Conservation (phyloP, 768 basidiomycete genomes). For the Boletus reticuloceps region DNA sequence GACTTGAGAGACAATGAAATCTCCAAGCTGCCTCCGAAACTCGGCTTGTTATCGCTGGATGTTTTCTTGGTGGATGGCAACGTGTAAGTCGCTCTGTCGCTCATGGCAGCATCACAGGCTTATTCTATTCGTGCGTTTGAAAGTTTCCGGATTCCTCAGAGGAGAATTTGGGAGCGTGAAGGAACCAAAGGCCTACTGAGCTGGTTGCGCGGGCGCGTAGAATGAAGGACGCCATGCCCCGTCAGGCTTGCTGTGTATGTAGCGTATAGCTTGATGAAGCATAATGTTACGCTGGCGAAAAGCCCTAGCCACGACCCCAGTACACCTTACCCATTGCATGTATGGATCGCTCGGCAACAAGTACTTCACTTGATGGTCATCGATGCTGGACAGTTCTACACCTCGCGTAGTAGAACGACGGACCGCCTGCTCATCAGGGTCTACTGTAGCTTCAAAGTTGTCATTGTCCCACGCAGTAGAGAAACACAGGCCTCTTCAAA, state of each 20-base stretch:
- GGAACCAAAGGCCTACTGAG: constrained; percentile 78
- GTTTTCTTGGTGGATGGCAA: constrained; percentile 86
- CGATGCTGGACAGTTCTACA: too few species aligned
- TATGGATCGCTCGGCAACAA: too few species aligned
- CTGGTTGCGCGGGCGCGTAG: constrained; percentile 76
- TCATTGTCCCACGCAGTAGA: too few species aligned
- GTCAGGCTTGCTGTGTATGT: neutral
- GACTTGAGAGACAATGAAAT: constrained; percentile 84
- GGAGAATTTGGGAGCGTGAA: constrained; percentile 84
- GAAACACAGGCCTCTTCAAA: too few species aligned
- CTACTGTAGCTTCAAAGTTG: too few species aligned
- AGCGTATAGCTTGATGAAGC: neutral
- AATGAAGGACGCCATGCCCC: constrained; percentile 33
- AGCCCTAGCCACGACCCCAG: neutral
- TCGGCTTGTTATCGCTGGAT: constrained; percentile 75
- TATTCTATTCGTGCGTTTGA: neutral
- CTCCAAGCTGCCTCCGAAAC: constrained; percentile 59
- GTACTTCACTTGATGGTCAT: too few species aligned
- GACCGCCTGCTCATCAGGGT: too few species aligned
- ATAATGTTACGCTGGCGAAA: neutral
- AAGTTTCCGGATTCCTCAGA: constrained; percentile 79
- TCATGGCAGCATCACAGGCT: neutral
- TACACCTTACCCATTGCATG: neutral
- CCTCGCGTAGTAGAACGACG: too few species aligned
- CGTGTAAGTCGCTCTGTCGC: constrained; percentile 48